These are phyloP conservation scores for Coemansia sp. DNA, from an alignment of 192 early-diverging fungal genomes.

Conservation along the genomic window DNA sequence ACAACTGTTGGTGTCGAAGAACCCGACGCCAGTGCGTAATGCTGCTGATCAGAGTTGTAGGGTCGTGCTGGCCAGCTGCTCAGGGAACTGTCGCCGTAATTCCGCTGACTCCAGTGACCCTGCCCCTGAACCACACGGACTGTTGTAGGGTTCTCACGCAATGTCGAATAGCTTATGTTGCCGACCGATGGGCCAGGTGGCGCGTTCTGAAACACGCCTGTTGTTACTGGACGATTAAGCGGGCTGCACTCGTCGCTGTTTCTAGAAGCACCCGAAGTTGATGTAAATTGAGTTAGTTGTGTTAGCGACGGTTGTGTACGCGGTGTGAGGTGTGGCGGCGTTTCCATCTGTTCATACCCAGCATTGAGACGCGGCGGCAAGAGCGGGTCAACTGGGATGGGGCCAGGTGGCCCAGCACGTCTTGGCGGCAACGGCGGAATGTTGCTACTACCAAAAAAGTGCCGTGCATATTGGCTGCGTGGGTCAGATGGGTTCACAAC, in stretches of 20 bases:
- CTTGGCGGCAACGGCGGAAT: conserved; percentile 18
- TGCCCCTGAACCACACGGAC: conserved; percentile 7
- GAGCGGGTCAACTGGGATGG: conserved; percentile 21
- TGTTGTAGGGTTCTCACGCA: conserved; percentile 18
- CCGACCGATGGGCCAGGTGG: conserved; percentile 2
- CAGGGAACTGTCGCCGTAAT: conserved; percentile 9
- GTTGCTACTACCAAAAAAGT: conserved; percentile 12
- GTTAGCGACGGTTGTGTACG: conserved; percentile 16
- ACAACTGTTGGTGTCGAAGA: conserved; percentile 3
- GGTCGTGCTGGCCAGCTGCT: conserved; percentile 15
- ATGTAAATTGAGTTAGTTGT: conserved; percentile 3
- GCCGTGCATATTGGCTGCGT: conserved; percentile 36
- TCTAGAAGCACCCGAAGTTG: neutral
- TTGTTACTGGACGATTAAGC: conserved; percentile 5
- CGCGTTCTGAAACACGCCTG: conserved; percentile 3
- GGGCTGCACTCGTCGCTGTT: neutral
- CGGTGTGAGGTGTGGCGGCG: conserved; percentile 22
- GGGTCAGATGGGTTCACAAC: conserved; percentile 48
- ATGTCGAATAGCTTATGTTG: conserved; percentile 15
- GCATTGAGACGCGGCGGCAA: conserved; percentile 18
- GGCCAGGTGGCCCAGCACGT: conserved; percentile 21
- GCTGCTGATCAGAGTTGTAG: neutral
- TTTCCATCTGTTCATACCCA: conserved; percentile 37
- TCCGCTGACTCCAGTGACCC: conserved; percentile 8
- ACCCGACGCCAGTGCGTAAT: neutral